Evolutionary conservation across 2,329 filamentous ascomycete species (phyloP).

Genomic region (Helotiales sp.): DNA sequence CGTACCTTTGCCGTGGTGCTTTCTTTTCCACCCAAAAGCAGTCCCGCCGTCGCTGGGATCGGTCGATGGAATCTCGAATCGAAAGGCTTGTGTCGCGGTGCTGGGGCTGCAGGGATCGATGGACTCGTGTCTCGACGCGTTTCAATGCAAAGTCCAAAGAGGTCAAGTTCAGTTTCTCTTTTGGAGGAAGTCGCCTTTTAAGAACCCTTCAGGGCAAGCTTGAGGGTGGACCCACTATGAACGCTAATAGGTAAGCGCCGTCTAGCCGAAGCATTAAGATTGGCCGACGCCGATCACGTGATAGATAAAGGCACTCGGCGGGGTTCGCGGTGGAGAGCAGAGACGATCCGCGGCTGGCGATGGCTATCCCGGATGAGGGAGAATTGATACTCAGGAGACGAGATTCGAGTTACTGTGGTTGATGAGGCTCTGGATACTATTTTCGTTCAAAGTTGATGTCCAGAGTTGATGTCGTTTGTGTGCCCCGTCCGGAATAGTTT

Average conservation of each 20-base stretch:
- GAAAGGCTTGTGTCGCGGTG: constrained; percentile 12
- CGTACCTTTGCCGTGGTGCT: not conserved
- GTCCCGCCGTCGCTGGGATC: not conserved
- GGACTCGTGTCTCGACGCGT: constrained; percentile 11
- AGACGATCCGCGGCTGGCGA: not conserved
- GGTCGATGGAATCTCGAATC: constrained; percentile 1
- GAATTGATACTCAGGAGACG: not conserved
- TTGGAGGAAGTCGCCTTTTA: constrained; percentile 15
- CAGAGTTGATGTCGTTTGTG: too few species aligned
- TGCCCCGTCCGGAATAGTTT: too few species aligned
- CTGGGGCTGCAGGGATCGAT: constrained; percentile 12
- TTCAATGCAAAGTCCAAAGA: constrained; percentile 24
- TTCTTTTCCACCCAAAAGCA: not conserved
- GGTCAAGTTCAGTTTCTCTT: constrained; percentile 22
- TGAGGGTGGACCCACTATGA: not conserved
- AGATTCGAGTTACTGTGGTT: not conserved
- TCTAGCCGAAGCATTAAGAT: not conserved
- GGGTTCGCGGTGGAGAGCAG: not conserved
- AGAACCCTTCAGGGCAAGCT: constrained; percentile 10
- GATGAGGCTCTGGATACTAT: too few species aligned
- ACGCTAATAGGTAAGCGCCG: constrained; percentile 11
- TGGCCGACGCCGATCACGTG: not conserved
- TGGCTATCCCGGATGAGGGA: not conserved
- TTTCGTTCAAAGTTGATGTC: too few species aligned
- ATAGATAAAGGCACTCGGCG: not conserved